These are phyloP conservation scores for Reticulascus tulasneorum DNA, from an alignment of 2,329 filamentous ascomycete genomes.

Conservation along the genomic window DNA sequence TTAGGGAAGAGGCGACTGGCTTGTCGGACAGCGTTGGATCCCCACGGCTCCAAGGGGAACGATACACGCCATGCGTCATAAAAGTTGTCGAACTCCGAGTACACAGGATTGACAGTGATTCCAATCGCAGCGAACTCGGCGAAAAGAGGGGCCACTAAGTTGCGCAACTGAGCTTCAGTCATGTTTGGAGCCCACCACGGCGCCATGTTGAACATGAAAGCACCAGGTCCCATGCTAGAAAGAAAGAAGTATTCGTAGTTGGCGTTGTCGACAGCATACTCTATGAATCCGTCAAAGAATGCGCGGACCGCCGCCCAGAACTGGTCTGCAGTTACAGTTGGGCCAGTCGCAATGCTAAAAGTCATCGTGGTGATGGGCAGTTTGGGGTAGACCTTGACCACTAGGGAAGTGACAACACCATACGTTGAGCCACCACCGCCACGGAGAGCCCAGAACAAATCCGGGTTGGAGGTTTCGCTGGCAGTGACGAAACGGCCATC, in stretches of 20 bases:
- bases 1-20: slow-evolving; percentile 30
- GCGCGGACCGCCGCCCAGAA: slow-evolving; percentile 24
- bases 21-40: slow-evolving; percentile 18
- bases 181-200: slow-evolving; percentile 24
- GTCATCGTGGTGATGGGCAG: slow-evolving; percentile 37
- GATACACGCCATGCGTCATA: slow-evolving; percentile 21
- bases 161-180: slow-evolving; percentile 28
- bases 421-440: slow-evolving; percentile 41
- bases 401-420: slow-evolving; percentile 53
- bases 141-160: slow-evolving; percentile 28
- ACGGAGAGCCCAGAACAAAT: slow-evolving; percentile 63
- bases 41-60: slow-evolving; percentile 20
- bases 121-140: slow-evolving; percentile 26
- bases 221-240: slow-evolving; percentile 17
- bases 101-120: slow-evolving; percentile 20
- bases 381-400: slow-evolving; percentile 45
- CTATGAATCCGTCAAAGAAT: slow-evolving; percentile 21
- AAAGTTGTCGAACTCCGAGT: slow-evolving; percentile 20
- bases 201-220: slow-evolving; percentile 27
- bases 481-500: slow-evolving; percentile 45
- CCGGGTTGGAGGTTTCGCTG: slow-evolving; percentile 48
- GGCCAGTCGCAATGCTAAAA: slow-evolving; percentile 30
- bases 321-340: slow-evolving; percentile 18
- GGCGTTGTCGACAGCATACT: slow-evolving; percentile 19
- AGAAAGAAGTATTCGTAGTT: slow-evolving; percentile 22